Percentiles rank a stretch among this genome's conserved stretches.
Evolutionary conservation across 208 protist species (phyloP).

Genomic region (Leishmania amazonensis): DNA sequence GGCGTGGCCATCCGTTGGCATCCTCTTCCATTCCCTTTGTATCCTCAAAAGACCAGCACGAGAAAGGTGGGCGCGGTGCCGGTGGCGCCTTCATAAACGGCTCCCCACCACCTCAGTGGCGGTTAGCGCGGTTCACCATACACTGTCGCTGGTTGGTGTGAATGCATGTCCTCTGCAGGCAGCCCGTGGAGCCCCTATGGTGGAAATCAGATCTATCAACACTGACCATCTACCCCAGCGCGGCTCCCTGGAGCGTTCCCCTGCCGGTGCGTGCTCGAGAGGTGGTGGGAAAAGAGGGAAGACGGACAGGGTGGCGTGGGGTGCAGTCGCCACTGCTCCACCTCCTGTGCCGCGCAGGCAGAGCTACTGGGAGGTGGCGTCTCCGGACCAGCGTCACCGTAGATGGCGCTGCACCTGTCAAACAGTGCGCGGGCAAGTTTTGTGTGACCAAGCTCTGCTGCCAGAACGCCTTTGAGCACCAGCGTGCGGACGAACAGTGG

Average conservation of each 20-base stretch:
- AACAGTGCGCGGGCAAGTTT: constrained; percentile 22
- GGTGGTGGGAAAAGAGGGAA: not conserved
- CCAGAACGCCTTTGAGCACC: constrained; percentile 33
- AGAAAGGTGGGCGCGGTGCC: not conserved
- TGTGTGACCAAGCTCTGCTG: constrained; percentile 38
- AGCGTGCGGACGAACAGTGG: constrained; percentile 39
- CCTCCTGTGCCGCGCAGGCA: not conserved
- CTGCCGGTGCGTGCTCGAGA: not conserved
- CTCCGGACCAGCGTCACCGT: not conserved
- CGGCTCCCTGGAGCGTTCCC: not conserved
- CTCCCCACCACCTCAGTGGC: not conserved
- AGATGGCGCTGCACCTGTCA: constrained; percentile 6
- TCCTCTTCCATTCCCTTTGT: not conserved
- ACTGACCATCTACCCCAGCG: not conserved
- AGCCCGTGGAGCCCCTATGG: not conserved
- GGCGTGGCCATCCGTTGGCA: not conserved
- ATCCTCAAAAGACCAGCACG: not conserved
- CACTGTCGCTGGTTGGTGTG: not conserved
- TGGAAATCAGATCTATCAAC: not conserved
- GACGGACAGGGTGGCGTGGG: not conserved
- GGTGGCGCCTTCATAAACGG: not conserved
- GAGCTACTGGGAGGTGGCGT: not conserved
- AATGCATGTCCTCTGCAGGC: not conserved
- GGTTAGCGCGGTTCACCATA: no score
- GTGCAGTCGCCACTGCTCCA: constrained; percentile 1